A percentile compares a stretch with the other conserved stretches of the same genome.
Evolutionary conservation across 2,329 filamentous ascomycete genomes (phyloP).

Genomic region (Fusarium robinianum): DNA sequence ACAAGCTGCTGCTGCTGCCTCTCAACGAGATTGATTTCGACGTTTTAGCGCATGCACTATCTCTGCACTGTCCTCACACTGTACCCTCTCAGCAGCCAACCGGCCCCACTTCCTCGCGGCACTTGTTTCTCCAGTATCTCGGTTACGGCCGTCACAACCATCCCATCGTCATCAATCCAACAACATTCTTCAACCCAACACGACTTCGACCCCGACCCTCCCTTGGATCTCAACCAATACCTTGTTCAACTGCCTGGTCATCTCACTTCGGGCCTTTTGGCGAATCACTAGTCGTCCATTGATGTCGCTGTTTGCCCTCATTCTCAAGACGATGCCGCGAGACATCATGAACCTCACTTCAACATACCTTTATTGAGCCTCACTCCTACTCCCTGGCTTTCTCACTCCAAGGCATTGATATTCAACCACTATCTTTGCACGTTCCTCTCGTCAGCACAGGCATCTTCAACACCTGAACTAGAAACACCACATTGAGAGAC

Average conservation of each 20-base stretch:
- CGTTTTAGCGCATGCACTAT: conserved; percentile 25
- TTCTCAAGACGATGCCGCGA: neutral
- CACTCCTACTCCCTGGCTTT: conserved; percentile 18
- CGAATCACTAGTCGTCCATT: neutral
- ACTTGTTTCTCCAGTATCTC: conserved; percentile 35
- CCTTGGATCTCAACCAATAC: conserved; percentile 9
- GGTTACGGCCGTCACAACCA: conserved; percentile 23
- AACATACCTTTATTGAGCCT: conserved; percentile 15
- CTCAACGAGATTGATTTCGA: conserved; percentile 7
- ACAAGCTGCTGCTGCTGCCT: neutral
- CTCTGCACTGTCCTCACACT: conserved; percentile 18
- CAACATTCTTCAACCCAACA: conserved; percentile 12
- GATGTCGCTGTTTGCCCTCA: conserved; percentile 2
- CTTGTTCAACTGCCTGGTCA: conserved; percentile 3
- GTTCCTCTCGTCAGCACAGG: too few species aligned
- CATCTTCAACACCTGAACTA: too few species aligned
- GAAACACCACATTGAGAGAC: too few species aligned
- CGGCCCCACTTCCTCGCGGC: conserved; percentile 29
- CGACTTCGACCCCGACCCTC: conserved; percentile 9
- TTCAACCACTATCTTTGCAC: too few species aligned
- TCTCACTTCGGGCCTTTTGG: conserved; percentile 1
- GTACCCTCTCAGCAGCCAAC: conserved; percentile 8
- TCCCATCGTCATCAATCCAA: conserved; percentile 23
- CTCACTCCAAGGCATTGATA: too few species aligned
- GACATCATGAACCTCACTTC: conserved; percentile 8